Evolutionary conservation across 163 green algal species (phyloP).

Genomic region (Scenedesmus sp.): DNA sequence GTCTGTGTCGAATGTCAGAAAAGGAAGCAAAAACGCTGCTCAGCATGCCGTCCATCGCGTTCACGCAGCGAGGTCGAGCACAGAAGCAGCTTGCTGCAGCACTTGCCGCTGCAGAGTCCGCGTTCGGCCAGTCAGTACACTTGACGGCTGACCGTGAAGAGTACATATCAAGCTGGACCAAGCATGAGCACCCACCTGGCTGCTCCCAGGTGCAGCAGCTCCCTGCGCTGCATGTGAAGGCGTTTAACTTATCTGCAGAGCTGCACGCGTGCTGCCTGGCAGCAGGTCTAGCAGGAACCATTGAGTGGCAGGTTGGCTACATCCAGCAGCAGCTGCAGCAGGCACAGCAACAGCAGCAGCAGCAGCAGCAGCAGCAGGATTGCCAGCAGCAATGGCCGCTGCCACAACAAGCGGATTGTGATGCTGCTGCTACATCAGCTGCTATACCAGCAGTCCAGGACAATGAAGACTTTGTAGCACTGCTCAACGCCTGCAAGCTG

Average conservation of each 20-base stretch:
- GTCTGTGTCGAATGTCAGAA: too few relatives aligned
- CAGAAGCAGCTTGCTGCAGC: neutral
- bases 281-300: neutral
- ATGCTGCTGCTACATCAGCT: neutral
- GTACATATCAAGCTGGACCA: neutral
- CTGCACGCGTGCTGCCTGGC: neutral
- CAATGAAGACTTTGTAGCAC: neutral
- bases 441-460: neutral
- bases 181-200: neutral
- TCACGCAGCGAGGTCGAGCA: neutral
- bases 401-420: too few relatives aligned
- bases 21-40: neutral
- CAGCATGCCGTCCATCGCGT: neutral
- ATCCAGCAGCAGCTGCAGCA: neutral
- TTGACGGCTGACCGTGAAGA: neutral
- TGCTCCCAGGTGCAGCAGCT: neutral
- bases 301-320: neutral
- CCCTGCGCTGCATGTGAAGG: neutral
- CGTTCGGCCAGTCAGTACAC: neutral
- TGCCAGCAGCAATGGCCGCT: too few relatives aligned
- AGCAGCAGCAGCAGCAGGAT: neutral
- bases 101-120: neutral
- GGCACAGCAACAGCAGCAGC: neutral
- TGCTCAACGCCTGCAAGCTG: neutral
- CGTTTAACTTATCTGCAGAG: neutral